Base-by-base conservation (phyloP, 2,329 filamentous ascomycete species). In the Aspergillus unguis region DNA sequence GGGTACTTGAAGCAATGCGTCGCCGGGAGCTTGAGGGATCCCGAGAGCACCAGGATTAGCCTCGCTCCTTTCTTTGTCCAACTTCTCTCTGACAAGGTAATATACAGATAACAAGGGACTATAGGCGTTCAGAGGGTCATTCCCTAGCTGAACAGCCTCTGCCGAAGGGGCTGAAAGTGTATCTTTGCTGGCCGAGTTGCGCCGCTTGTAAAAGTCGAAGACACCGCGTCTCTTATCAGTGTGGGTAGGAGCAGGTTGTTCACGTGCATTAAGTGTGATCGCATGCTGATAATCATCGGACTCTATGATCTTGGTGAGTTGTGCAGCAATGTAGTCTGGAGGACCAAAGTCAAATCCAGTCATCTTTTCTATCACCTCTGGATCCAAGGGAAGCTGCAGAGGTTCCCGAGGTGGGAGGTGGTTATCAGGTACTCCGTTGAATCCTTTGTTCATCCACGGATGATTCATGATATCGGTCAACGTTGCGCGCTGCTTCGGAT, bases 261-360 rank as follows among this genome's bases (percentile, higher is more conserved):
- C 74, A 85, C 90, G 65, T 81, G 84, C 63, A 84, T 84, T 82
- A 9, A 86, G 74, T 50, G 85, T 83, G n/a, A 95, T 79, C 5
- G 90, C 91, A 53, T 86, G 84, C 64, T 95, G 90, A 62, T 99
- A 99, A 37, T 97, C 92, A 5, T 95, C 91, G 0, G 92, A 96
- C 63, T 95, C 88, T 55, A 99, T 82, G n/a, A 92, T 83, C 58
- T 87, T 88, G 7, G 85, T 88, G 40, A 99, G 80, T 67, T 96
- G 90, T 2, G 83, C 77, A 52, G 83, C 86, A 66, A 99, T 96
- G 52, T 84, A 83, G 48, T 96, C 91, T 1, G 90, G 82, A 0
- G 90, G 82, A 1, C 94, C 94, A 75, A 97, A 99, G 70, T 97
- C 95, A 70, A 99, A 99, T 2, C 94, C 94, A 26, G 91, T 95